Conservation (phyloP, 495 filamentous ascomycete genomes). For the Aspergillus sparsus region DNA sequence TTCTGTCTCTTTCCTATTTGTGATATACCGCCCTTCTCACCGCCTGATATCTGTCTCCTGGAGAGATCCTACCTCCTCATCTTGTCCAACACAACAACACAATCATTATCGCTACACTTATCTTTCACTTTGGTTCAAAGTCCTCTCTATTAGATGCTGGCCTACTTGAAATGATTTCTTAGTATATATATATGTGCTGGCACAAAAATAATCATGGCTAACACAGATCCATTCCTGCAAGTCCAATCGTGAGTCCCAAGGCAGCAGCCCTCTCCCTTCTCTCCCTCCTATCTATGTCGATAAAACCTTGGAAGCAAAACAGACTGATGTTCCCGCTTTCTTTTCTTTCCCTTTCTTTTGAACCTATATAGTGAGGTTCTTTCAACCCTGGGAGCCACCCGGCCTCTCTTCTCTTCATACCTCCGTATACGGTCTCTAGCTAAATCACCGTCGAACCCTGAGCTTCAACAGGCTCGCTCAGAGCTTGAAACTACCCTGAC, state of each 20-base stretch:
- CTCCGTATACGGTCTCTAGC: constrained; percentile 89
- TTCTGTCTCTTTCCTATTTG: not conserved
- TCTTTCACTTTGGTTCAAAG: not conserved
- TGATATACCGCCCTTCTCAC: constrained; percentile 20
- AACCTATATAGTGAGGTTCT: constrained; percentile 71
- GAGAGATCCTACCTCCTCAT: constrained; percentile 1
- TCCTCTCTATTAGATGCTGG: not conserved
- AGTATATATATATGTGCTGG: constrained; percentile 5
- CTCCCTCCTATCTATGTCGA: constrained; percentile 8
- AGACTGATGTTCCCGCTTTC: not conserved
- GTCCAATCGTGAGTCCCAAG: constrained; percentile 71
- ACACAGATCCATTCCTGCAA: constrained; percentile 89
- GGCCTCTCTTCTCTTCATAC: constrained; percentile 90
- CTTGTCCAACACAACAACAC: constrained; percentile 2
- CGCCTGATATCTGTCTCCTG: constrained; percentile 8
- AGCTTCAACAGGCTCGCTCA: constrained; percentile 76
- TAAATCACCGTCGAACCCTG: constrained; percentile 70
- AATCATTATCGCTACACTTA: not conserved
- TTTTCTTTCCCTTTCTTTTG: not conserved
- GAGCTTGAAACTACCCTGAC: constrained; percentile 79
- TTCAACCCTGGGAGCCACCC: constrained; percentile 71
- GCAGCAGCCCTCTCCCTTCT: not conserved
- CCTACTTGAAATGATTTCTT: not conserved
- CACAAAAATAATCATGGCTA: constrained; percentile 49
- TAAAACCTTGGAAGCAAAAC: constrained; percentile 3